A percentile compares a stretch with the other conserved stretches of the same genome.
These are phyloP conservation scores for Blastobotrys capitulatus DNA, from an alignment of 1,139 yeast species.

Conservation along the genomic window DNA sequence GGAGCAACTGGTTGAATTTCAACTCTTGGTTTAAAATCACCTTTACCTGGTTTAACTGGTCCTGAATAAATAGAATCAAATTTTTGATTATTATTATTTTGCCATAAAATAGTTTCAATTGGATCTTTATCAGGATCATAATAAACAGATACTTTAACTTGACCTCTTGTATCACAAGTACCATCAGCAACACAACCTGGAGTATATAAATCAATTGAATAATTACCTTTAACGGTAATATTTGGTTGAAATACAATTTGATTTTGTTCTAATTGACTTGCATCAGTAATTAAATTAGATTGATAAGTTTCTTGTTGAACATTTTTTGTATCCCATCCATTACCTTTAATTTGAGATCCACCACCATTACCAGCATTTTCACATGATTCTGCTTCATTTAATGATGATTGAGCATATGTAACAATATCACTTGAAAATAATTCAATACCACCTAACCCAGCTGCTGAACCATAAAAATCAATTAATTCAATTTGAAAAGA, in stretches of 20 bases:
- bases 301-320: slow-evolving; percentile 32
- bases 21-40: slow-evolving; percentile 44
- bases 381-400: slow-evolving; percentile 55
- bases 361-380: slow-evolving; percentile 18
- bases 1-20: slow-evolving; percentile 32
- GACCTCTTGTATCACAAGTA: slow-evolving; percentile 67
- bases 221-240: slow-evolving; percentile 67
- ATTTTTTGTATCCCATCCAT: slow-evolving; percentile 26
- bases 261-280: slow-evolving; percentile 33
- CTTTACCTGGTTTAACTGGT: slow-evolving; percentile 47
- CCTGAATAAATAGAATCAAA: slow-evolving; percentile 78
- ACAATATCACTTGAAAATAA: slow-evolving; percentile 55
- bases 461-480: slow-evolving; percentile 64
- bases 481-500: slow-evolving; percentile 60
- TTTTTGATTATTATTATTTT: slow-evolving; percentile 73
- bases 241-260: slow-evolving; percentile 64
- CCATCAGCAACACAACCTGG: slow-evolving; percentile 78
- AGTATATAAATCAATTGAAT: slow-evolving; percentile 66
- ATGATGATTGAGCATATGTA: slow-evolving; percentile 69
- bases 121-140: slow-evolving; percentile 39
- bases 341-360: slow-evolving; percentile 21
- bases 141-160: slow-evolving; percentile 67
- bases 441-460: slow-evolving; percentile 69
- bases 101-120: slow-evolving; percentile 49
- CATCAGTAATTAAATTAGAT: slow-evolving; percentile 33